Percentiles rank a stretch among this genome's conserved stretches.
Conservation (phyloP, 306 rosid genomes). For the Ziziphus jujuba region DNA sequence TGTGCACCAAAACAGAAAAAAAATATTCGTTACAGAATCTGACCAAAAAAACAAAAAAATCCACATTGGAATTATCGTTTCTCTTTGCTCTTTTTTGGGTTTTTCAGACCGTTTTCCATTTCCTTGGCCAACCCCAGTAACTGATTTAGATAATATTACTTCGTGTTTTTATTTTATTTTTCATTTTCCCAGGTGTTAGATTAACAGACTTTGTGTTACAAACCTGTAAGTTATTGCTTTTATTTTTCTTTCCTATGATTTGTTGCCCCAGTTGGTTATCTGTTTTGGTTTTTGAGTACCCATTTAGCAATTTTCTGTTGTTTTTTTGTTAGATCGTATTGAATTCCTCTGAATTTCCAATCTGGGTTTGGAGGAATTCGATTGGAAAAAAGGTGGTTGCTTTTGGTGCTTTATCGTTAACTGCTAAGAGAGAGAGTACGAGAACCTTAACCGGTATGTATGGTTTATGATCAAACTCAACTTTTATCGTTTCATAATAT, state of each 20-base stretch:
- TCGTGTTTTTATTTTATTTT: neutral
- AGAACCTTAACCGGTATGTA: conserved; percentile 7
- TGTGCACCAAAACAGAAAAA: neutral
- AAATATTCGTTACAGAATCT: conserved; percentile 13
- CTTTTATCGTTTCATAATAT: neutral
- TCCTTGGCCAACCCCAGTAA: neutral
- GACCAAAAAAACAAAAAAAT: conserved; percentile 4
- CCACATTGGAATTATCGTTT: conserved; percentile 36
- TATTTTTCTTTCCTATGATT: neutral
- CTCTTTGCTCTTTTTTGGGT: neutral
- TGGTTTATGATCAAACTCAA: neutral
- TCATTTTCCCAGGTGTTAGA: conserved; percentile 6
- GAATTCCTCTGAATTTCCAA: conserved; percentile 3
- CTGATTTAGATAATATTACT: neutral
- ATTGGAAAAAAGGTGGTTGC: neutral
- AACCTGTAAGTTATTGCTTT: conserved; percentile 6
- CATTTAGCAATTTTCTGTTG: neutral
- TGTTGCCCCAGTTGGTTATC: neutral
- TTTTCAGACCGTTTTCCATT: conserved; percentile 1
- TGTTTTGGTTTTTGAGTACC: neutral
- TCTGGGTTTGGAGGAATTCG: conserved; percentile 14
- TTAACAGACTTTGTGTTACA: neutral
- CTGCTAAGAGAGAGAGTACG: neutral
- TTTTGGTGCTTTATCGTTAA: neutral
- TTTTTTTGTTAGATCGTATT: conserved; percentile 7